Base-by-base conservation (phyloP, 805 yeast genomes). In the Kazachstania taianensis region DNA sequence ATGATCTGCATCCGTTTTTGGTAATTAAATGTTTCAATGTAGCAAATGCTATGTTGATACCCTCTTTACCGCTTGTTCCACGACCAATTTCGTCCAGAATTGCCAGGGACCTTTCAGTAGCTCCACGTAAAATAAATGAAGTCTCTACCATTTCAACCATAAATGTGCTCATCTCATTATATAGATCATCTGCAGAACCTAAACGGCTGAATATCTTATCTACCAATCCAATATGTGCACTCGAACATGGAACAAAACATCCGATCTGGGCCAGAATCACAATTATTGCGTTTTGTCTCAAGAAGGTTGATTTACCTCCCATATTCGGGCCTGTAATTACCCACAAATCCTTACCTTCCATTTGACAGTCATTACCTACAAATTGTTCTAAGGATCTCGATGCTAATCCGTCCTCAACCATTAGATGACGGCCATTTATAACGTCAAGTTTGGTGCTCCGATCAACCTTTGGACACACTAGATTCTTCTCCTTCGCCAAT, bases 71-170 rank as follows among this genome's bases (percentile, higher is more conserved):
- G 37, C 94, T 80, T 0, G 96, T 86, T 0, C 96, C 96, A 37
- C 95, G 65, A 1, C 96, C 96, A 16, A 86, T 75, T 50, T 86
- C 96, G 57, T 86, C 96, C 38, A 86, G 64, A 16, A 86, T 75
- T 0, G 89, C 81, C 41, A 86, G 61, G 0, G 95, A 83, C 24
- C 68, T 62, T 1, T 62, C 46, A 0, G 92, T 78, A 7, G 94
- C 79, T 29, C 73, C 70, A 26, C 70, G 63, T 25, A 86, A 53
- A 24, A 86, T 84, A 30, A 66, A 60, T 2, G 84, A 73, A 2
- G 94, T 80, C 53, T 86, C 96, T 27, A 78, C 67, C 94, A 86
- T 84, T 49, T 86, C 96, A 12, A 81, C 83, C 94, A 85, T 83
- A 50, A 86, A 86, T 0, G 96, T 85, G n/a, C 92, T 80, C 49